Evolutionary conservation across 2,329 filamentous ascomycete species (phyloP), one percentile per base, ranked within the genome.

Genomic region (Ophiosphaerella narmari): DNA sequence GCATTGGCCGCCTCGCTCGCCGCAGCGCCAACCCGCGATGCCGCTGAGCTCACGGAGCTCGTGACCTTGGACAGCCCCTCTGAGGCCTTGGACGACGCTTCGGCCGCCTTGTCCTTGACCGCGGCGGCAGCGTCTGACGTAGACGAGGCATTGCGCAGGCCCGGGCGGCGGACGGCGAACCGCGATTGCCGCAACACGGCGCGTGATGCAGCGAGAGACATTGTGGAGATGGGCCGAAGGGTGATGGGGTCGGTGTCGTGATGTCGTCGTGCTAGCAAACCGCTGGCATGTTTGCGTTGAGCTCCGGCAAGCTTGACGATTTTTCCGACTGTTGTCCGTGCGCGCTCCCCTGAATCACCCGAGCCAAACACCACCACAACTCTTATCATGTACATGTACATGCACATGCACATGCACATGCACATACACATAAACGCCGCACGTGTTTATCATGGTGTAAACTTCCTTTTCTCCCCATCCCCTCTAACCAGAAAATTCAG

Each of bases 51-150:
- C 65, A 91, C 92, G 46, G 90, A 86, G 66, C 88, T 86, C 59
- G 87, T 82, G 67, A 94, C 92, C 71, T 86, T 86, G 66, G 89
- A 90, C 47, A 97, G 84, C 59, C 91, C 91, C 78, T 96, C 82
- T 60, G 86, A 83, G 55, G 92, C 93, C 82, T 91, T 93, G 67
- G 80, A 72, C 51, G 70, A 63, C 51, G 91, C 91, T 82, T 91
- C 91, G 66, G 67, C 63, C 45, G 74, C 72, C 57, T 73, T 76
- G 57, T 78, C 76, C 71, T 79, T 79, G 40, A 74, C 77, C 23
- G 74, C 72, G 42, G 70, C 69, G 56, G 77, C 71, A 59, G 74
- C 75, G 65, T 78, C 75, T 60, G 78, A 71, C 32, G 77, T 78
- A 41, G 74, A 76, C 45, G 79, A 80, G 63, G 77, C 77, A 67